These are phyloP conservation scores for Globisporangium perplexum DNA, from an alignment of 352 stramenopile genomes.

Conservation along the genomic window DNA sequence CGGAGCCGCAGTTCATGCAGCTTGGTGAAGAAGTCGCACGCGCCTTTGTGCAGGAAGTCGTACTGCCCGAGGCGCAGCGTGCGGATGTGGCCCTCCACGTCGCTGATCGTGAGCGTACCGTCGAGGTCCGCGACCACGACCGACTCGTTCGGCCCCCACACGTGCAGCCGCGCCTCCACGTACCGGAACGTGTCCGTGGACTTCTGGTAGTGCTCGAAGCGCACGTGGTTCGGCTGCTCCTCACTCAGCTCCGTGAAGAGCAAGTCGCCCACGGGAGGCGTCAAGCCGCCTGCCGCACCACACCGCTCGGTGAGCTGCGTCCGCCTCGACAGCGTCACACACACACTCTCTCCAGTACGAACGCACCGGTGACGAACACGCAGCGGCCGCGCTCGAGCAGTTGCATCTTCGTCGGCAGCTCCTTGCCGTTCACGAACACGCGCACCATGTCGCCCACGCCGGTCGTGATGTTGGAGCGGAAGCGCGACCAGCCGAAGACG, in stretches of 20 bases:
- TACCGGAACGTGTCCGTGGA: slow-evolving; percentile 66
- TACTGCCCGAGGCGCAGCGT: slow-evolving; percentile 80
- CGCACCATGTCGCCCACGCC: slow-evolving; percentile 68
- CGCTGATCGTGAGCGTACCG: slow-evolving; percentile 79
- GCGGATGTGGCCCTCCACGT: slow-evolving; percentile 83
- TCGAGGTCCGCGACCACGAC: slow-evolving; percentile 80
- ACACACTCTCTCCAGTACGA: too few species aligned
- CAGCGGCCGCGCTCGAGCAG: slow-evolving; percentile 62
- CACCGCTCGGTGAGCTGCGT: too few species aligned
- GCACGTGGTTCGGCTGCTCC: slow-evolving; percentile 52
- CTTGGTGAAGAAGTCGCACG: slow-evolving; percentile 79
- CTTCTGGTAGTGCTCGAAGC: slow-evolving; percentile 74
- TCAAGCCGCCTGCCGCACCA: slow-evolving; percentile 34
- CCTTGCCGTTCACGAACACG: slow-evolving; percentile 72
- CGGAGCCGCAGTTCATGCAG: slow-evolving; percentile 65
- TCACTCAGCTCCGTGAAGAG: slow-evolving; percentile 55
- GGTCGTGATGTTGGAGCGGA: slow-evolving; percentile 46
- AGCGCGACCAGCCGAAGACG: slow-evolving; percentile 66
- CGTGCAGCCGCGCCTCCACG: slow-evolving; percentile 64
- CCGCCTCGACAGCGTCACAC: too few species aligned
- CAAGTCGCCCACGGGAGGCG: slow-evolving; percentile 48
- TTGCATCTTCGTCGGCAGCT: slow-evolving; percentile 73
- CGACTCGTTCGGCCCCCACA: slow-evolving; percentile 77
- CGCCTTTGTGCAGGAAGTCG: slow-evolving; percentile 71
- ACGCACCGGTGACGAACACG: slow-evolving; percentile 51